These are phyloP conservation scores for Beauveria rudraprayagi DNA, from an alignment of 2,329 filamentous ascomycete species.

Conservation along the genomic window DNA sequence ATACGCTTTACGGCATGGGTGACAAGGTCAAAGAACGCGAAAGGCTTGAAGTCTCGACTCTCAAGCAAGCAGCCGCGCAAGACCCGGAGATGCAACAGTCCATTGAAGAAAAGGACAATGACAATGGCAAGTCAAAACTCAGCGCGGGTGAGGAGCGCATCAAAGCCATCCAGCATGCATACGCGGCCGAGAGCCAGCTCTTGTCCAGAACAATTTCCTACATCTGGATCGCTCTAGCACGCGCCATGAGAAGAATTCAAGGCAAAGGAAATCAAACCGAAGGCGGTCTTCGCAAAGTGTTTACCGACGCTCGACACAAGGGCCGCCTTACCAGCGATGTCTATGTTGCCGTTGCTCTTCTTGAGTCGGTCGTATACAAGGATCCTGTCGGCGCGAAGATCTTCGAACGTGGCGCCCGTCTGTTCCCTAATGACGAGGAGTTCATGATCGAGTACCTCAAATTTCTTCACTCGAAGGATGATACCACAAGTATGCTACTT, in stretches of 20 bases:
- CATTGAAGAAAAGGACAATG: constrained; percentile 41
- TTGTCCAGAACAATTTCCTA: constrained; percentile 83
- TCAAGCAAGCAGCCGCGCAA: constrained; percentile 44
- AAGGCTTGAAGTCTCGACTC: constrained; percentile 45
- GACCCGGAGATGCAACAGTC: constrained; percentile 29
- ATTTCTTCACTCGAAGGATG: constrained; percentile 84
- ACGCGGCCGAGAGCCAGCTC: constrained; percentile 63
- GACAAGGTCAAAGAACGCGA: constrained; percentile 62
- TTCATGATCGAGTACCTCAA: constrained; percentile 96
- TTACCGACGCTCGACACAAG: constrained; percentile 77
- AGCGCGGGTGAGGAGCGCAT: constrained; percentile 59
- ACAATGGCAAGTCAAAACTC: constrained; percentile 35
- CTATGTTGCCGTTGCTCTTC: constrained; percentile 84
- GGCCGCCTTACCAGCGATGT: constrained; percentile 90
- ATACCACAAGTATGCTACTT: constrained; percentile 72
- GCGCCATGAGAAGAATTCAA: constrained; percentile 88
- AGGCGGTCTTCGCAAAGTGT: constrained; percentile 82
- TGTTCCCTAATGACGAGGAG: constrained; percentile 88
- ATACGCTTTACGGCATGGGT: constrained; percentile 80
- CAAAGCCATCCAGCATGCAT: constrained; percentile 54
- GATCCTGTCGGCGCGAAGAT: constrained; percentile 90
- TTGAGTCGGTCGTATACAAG: constrained; percentile 95
- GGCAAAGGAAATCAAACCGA: constrained; percentile 59
- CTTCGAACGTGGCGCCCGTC: constrained; percentile 84
- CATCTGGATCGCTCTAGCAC: constrained; percentile 90